Evolutionary conservation across 306 rosid species (phyloP).

Genomic region (Begonia peltatifolia): DNA sequence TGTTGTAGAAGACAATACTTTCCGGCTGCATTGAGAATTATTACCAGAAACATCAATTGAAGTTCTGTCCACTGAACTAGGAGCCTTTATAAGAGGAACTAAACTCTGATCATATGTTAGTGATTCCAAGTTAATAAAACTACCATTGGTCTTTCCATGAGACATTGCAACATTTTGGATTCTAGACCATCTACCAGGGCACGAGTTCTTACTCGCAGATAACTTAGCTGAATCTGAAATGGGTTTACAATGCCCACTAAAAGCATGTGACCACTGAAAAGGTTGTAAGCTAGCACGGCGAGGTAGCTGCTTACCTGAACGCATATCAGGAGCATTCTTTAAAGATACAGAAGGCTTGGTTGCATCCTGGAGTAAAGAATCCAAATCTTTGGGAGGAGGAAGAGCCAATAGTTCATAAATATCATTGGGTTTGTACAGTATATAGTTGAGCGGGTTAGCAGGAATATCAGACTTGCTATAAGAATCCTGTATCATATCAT

Average conservation of each 20-base stretch:
- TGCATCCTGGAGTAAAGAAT: slow-evolving; percentile 80
- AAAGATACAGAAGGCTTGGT: slow-evolving; percentile 39
- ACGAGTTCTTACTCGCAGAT: slow-evolving; percentile 48
- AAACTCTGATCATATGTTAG: slow-evolving; percentile 57
- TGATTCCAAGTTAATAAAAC: slow-evolving; percentile 52
- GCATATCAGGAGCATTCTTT: slow-evolving; percentile 46
- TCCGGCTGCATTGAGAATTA: slow-evolving; percentile 27
- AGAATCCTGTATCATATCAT: slow-evolving; percentile 35
- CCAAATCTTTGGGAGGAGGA: slow-evolving; percentile 61
- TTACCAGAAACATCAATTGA: slow-evolving; percentile 22
- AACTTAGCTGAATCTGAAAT: slow-evolving; percentile 57
- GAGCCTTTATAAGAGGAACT: slow-evolving; percentile 37
- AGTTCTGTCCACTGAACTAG: slow-evolving; percentile 22
- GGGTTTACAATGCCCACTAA: slow-evolving; percentile 57
- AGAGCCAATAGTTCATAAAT: slow-evolving; percentile 54
- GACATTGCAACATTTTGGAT: slow-evolving; percentile 32
- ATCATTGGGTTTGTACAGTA: slow-evolving; percentile 45
- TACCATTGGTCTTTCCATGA: slow-evolving; percentile 19
- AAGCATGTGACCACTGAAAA: slow-evolving; percentile 82
- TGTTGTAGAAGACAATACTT: slow-evolving; percentile 26
- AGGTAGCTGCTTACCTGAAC: slow-evolving; percentile 55
- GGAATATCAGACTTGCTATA: slow-evolving; percentile 34
- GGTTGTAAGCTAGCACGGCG: slow-evolving; percentile 69
- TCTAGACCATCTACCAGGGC: slow-evolving; percentile 83
- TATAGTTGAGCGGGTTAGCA: slow-evolving; percentile 45